Percentiles rank a stretch among this genome's conserved stretches.
phyloP scores from a whole-genome alignment of 192 early-diverging fungal species.

The Phlyctochytrium planicorne region DNA sequence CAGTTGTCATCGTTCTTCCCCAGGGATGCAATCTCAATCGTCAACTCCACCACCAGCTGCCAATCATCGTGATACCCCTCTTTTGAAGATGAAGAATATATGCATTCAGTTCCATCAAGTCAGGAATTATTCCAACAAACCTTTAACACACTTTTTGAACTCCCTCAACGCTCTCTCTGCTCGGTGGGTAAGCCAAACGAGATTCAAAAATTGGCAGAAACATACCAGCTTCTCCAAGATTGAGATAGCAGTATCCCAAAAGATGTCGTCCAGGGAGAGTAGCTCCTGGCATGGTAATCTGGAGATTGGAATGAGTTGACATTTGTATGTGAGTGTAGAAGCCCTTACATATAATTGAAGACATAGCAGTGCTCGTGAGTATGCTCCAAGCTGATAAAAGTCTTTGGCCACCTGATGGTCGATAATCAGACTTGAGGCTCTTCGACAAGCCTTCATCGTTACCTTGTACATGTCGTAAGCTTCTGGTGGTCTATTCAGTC shows the following conservation, averaged over 20 bases:
- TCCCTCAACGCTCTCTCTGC: conserved; percentile 48
- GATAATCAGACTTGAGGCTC: conserved; percentile 10
- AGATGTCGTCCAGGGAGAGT: conserved; percentile 51
- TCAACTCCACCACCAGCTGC: conserved; percentile 62
- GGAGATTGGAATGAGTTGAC: too few relatives aligned
- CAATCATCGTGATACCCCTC: conserved; percentile 58
- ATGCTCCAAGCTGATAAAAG: conserved; percentile 62
- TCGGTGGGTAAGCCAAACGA: not conserved
- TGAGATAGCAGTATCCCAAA: conserved; percentile 58
- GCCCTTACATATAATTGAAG: conserved; percentile 57
- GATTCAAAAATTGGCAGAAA: not conserved
- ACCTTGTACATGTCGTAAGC: conserved; percentile 55
- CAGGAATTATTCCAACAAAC: conserved; percentile 17
- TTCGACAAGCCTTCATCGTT: not conserved
- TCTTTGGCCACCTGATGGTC: conserved; percentile 50
- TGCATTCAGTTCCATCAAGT: not conserved
- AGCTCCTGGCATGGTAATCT: conserved; percentile 52
- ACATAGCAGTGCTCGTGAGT: conserved; percentile 53
- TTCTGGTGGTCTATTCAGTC: conserved; percentile 49
- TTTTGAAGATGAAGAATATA: conserved; percentile 1
- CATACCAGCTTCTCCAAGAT: conserved; percentile 42
- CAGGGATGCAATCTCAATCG: conserved; percentile 40
- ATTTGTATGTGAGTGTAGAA: too few relatives aligned
- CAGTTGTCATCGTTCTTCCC: not conserved
- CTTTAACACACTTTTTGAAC: conserved; percentile 62